Evolutionary conservation across 2,329 filamentous ascomycete species (phyloP).

Genomic region (Colletotrichum liriopes): DNA sequence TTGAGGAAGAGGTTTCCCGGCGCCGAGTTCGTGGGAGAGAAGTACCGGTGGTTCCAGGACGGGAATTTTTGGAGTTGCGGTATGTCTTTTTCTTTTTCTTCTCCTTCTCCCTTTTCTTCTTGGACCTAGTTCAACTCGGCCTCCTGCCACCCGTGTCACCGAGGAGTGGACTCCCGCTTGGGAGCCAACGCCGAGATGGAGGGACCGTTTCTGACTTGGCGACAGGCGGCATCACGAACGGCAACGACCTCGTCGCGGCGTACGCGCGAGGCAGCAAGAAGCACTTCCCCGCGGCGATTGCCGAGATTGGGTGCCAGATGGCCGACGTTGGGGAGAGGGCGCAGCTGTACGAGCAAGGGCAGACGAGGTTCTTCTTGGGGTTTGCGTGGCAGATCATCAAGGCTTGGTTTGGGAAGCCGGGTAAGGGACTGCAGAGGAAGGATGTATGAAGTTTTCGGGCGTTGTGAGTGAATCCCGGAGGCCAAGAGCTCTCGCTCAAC

Average conservation of each 20-base stretch:
- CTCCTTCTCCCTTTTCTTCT: not conserved
- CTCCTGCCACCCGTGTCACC: not conserved
- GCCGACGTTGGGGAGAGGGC: slow-evolving; percentile 66
- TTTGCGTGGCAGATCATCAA: slow-evolving; percentile 57
- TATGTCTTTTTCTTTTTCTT: slow-evolving; percentile 49
- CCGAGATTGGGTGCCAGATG: slow-evolving; percentile 60
- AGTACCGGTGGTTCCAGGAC: slow-evolving; percentile 66
- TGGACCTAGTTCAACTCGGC: not conserved
- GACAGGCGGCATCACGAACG: slow-evolving; percentile 69
- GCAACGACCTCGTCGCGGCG: slow-evolving; percentile 69
- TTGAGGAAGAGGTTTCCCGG: slow-evolving; percentile 57
- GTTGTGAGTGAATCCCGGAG: not conserved
- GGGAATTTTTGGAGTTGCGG: slow-evolving; percentile 71
- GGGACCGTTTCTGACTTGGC: not conserved
- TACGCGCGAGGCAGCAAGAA: slow-evolving; percentile 61
- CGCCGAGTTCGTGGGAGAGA: slow-evolving; percentile 61
- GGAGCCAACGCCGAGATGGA: not conserved
- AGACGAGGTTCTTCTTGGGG: slow-evolving; percentile 52
- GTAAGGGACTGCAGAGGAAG: slow-evolving; percentile 27
- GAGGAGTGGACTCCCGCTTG: too few relatives aligned
- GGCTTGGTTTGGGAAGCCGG: slow-evolving; percentile 50
- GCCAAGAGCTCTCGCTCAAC: not conserved
- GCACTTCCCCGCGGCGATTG: slow-evolving; percentile 60
- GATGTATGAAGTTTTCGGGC: not conserved
- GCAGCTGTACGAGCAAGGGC: slow-evolving; percentile 59